Percentiles rank a stretch among this genome's conserved stretches.
Conservation (phyloP, 371 early-diverging fungal genomes). For the Syncephalastrum sp. region DNA sequence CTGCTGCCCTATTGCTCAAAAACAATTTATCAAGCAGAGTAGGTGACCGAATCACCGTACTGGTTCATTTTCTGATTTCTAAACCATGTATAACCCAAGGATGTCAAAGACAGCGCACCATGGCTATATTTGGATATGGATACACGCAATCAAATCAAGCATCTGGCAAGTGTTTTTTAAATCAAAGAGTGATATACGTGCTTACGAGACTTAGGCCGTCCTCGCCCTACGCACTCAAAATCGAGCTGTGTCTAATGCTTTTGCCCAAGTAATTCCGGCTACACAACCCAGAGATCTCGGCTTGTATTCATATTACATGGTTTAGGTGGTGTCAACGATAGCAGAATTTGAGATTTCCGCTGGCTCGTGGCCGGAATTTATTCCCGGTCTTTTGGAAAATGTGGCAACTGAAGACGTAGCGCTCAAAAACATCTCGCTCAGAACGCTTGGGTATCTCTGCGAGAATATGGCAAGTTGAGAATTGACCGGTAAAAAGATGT, state of each 20-base stretch:
- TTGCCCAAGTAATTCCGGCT: slow-evolving; percentile 61
- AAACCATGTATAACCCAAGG: slow-evolving; percentile 60
- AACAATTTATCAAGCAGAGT: slow-evolving; percentile 87
- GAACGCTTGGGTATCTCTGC: slow-evolving; percentile 90
- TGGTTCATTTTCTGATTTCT: slow-evolving; percentile 3
- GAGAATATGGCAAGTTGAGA: slow-evolving; percentile 73
- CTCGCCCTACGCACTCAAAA: slow-evolving; percentile 68
- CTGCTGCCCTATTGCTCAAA: slow-evolving; percentile 90
- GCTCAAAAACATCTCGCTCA: slow-evolving; percentile 74
- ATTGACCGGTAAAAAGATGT: neutral
- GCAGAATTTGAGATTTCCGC: slow-evolving; percentile 87
- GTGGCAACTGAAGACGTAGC: slow-evolving; percentile 58
- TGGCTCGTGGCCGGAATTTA: slow-evolving; percentile 83
- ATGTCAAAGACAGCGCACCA: slow-evolving; percentile 64
- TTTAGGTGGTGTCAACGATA: slow-evolving; percentile 82
- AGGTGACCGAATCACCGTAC: slow-evolving; percentile 13
- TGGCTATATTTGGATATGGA: slow-evolving; percentile 70
- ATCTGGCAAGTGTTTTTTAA: slow-evolving; percentile 32
- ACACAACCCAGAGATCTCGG: neutral
- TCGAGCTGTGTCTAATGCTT: slow-evolving; percentile 61
- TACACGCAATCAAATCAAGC: slow-evolving; percentile 53
- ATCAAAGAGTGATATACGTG: neutral
- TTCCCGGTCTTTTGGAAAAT: slow-evolving; percentile 73
- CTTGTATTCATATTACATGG: neutral
- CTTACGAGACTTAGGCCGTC: slow-evolving; percentile 48